A percentile compares a stretch with the other conserved stretches of the same genome.
Conservation (phyloP, 352 stramenopile species). For the Peronospora destructor region DNA sequence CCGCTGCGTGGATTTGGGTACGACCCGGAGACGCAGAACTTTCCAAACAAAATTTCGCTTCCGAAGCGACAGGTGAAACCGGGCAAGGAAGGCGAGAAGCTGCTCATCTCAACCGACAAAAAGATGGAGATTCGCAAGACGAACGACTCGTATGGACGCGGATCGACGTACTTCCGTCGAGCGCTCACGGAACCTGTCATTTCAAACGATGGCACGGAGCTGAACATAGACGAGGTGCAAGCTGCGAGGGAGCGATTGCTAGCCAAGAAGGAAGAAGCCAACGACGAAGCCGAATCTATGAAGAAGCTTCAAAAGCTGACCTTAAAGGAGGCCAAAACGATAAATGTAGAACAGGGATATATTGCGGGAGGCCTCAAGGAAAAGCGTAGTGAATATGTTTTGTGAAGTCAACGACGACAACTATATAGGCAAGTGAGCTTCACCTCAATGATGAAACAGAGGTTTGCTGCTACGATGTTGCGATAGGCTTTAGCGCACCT, state of each 20-base stretch:
- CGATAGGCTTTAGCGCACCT: slow-evolving; percentile 55
- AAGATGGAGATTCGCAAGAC: slow-evolving; percentile 67
- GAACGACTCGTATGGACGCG: slow-evolving; percentile 70
- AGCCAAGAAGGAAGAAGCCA: slow-evolving; percentile 29
- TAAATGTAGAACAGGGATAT: slow-evolving; percentile 8
- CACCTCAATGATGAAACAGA: slow-evolving; percentile 7
- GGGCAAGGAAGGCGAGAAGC: slow-evolving; percentile 39
- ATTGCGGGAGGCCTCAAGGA: neutral
- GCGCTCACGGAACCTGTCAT: slow-evolving; percentile 67
- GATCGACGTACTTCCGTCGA: slow-evolving; percentile 79
- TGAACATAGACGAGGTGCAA: slow-evolving; percentile 83
- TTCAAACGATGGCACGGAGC: slow-evolving; percentile 62
- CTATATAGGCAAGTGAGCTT: slow-evolving; percentile 6
- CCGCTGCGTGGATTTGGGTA: slow-evolving; percentile 84
- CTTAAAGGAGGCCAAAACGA: slow-evolving; percentile 6
- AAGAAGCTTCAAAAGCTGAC: slow-evolving; percentile 16
- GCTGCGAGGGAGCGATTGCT: slow-evolving; percentile 36
- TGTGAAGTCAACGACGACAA: slow-evolving; percentile 9
- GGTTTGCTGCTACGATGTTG: slow-evolving; percentile 25
- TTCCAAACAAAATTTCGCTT: slow-evolving; percentile 59
- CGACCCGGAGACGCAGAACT: slow-evolving; percentile 71
- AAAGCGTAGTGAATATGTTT: slow-evolving; percentile 24
- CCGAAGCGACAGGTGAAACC: slow-evolving; percentile 80
- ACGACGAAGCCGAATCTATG: slow-evolving; percentile 21
- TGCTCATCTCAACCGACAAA: slow-evolving; percentile 60